Evolutionary conservation across 73 alveolate species (phyloP).

Genomic region (Breviolum minutum): DNA sequence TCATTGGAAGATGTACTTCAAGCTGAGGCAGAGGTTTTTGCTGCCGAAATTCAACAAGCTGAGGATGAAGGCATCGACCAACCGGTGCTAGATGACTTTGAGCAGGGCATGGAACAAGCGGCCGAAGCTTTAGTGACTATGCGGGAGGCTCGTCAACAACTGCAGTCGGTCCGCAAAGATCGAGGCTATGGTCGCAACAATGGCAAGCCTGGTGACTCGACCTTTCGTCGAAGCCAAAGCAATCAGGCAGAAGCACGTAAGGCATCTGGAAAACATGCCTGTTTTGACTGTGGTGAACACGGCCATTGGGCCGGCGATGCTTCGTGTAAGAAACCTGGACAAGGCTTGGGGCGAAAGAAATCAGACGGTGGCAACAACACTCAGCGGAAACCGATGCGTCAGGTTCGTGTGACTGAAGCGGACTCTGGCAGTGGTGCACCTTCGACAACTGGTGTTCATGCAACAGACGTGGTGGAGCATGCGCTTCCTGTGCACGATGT

Average conservation of each 20-base stretch:
- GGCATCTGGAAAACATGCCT: not conserved
- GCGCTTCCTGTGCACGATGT: not conserved
- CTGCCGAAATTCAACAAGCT: not conserved
- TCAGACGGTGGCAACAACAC: not conserved
- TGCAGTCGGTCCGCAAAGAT: not conserved
- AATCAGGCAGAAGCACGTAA: not conserved
- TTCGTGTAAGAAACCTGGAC: not conserved
- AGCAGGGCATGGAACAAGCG: not conserved
- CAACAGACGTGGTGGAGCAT: not conserved
- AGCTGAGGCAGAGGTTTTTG: not conserved
- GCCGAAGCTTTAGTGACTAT: not conserved
- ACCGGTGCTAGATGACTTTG: not conserved
- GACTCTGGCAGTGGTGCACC: not conserved
- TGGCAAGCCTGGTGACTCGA: too few species aligned
- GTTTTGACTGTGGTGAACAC: not conserved
- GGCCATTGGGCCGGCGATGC: conserved; percentile 35
- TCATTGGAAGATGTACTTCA: not conserved
- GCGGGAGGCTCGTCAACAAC: not conserved
- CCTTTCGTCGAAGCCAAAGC: not conserved
- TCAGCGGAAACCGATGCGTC: not conserved
- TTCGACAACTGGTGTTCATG: not conserved
- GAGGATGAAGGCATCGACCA: not conserved
- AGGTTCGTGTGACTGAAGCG: not conserved
- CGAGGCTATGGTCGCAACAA: not conserved
- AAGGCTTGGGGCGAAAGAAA: not conserved